Evolutionary conservation across 2,329 filamentous ascomycete genomes (phyloP).

Genomic region (Arthrobotrys sinensis): DNA sequence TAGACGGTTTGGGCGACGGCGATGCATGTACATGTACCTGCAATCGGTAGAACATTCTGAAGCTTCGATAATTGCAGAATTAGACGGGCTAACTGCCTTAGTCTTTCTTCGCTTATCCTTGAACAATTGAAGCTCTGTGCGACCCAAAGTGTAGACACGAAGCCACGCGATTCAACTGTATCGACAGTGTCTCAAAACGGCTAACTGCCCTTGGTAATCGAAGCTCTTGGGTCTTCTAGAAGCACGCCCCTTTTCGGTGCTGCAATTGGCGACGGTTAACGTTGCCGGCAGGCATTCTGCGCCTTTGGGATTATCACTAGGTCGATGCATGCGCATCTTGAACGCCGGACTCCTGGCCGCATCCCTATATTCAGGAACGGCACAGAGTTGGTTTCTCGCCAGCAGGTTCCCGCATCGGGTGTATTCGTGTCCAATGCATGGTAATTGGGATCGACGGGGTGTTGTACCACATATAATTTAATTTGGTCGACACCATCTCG

Average conservation of each 20-base stretch:
- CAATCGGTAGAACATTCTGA: conserved; percentile 8
- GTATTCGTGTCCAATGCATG: conserved; percentile 22
- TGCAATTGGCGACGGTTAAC: conserved; percentile 13
- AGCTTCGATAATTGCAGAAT: conserved; percentile 26
- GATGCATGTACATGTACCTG: conserved; percentile 33
- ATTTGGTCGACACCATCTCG: conserved; percentile 46
- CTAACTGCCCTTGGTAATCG: conserved; percentile 1
- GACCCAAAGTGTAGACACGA: conserved; percentile 50
- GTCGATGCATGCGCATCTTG: conserved; percentile 37
- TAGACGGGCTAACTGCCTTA: conserved; percentile 14
- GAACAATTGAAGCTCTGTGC: conserved; percentile 49
- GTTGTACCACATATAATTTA: conserved; percentile 33
- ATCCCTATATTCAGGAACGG: conserved; percentile 57
- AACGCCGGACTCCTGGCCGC: conserved; percentile 23
- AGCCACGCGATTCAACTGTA: conserved; percentile 43
- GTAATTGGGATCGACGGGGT: conserved; percentile 37
- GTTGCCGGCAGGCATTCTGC: conserved; percentile 22
- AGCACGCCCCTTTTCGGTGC: conserved; percentile 11
- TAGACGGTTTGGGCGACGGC: conserved; percentile 52
- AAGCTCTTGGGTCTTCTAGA: conserved; percentile 16
- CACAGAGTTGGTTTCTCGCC: not conserved
- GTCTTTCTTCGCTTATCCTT: conserved; percentile 41
- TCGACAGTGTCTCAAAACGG: conserved; percentile 24
- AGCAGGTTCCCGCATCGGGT: conserved; percentile 41
- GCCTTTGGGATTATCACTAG: conserved; percentile 37